Conservation (phyloP, 345 rosid genomes). For the Populus davidiana region DNA sequence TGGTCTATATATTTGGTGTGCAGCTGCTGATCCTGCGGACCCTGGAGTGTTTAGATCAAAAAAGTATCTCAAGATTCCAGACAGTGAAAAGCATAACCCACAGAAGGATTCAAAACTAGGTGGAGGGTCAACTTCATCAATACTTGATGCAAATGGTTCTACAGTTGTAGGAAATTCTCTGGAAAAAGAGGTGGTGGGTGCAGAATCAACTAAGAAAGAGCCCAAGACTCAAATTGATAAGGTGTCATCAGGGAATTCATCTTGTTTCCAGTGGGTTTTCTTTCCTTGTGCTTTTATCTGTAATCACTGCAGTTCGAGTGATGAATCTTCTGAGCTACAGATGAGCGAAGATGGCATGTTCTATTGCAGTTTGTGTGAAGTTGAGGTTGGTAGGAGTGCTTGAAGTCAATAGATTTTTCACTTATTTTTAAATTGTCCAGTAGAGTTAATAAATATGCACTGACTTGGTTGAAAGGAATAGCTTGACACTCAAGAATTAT, state of each 20-base stretch:
- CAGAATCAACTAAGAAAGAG: constrained; percentile 38
- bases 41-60: constrained; percentile 29
- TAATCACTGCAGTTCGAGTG: constrained; percentile 47
- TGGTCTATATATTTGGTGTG: constrained; percentile 29
- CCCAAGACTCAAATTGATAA: constrained; percentile 28
- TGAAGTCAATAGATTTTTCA: constrained; percentile 4
- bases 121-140: constrained; percentile 54
- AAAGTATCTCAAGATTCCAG: constrained; percentile 62
- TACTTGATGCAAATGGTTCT: constrained; percentile 44
- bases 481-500: not conserved
- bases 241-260: constrained; percentile 35
- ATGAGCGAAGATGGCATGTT: constrained; percentile 95
- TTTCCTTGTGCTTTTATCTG: constrained; percentile 68
- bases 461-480: not conserved
- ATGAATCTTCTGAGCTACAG: constrained; percentile 65
- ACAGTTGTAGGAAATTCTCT: constrained; percentile 48
- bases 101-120: constrained; percentile 58
- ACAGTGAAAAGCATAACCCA: constrained; percentile 40
- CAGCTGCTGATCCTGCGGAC: constrained; percentile 31
- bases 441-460: not conserved
- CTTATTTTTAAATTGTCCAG: not conserved
- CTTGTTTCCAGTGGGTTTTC: constrained; percentile 46
- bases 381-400: constrained; percentile 58
- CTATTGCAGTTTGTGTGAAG: constrained; percentile 95
- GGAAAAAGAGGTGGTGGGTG: constrained; percentile 33